Base-by-base conservation (phyloP, 495 filamentous ascomycete genomes). In the Podospora didyma region DNA sequence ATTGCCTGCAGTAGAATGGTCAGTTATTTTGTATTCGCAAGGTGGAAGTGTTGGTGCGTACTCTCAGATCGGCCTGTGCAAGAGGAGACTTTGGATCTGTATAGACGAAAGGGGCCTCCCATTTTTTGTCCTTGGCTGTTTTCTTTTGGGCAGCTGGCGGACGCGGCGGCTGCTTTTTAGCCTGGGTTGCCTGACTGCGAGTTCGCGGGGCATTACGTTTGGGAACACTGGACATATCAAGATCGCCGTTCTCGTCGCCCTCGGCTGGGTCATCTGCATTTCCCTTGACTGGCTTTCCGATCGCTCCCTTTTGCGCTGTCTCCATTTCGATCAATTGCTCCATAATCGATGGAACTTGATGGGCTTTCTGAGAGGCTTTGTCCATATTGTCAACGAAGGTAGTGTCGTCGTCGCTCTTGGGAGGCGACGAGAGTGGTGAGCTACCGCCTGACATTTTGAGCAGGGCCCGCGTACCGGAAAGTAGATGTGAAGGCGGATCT, bases 31-130 rank as follows among this genome's bases (percentile, higher is more conserved):
- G 19, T 10, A 21, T 17, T 48, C 41, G 24, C 11, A 23, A 20
- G 9, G 21, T 16, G 12, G 46, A 48, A 21, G 14, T 31, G 34
- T 7, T 9, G 23, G 21, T 16, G 59, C 81, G 62, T 66, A 86
- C 84, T 62, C 85, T 76, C 12, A 89, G 68, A 51, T 86, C 78
- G 26, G 78, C 61, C 24, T 78, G 56, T 28, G 77, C 73, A 7
- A 90, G 73, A 3, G 75, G 78, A 0, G 83, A 81, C 45, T 79
- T 78, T 1, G 75, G 56, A 59, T 82, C 80, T 2, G 82, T 83
- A 46, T 82, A 73, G 28, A 84, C 66, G 51, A 75, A 75, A n/a
- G 80, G 73, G 24, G 64, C 60, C 23, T 65, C 59, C 68, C 68
- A 72, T 44, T 66, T 69, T 48, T 65, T 71, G 20, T 54, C 47